Evolutionary conservation across 495 filamentous ascomycete species (phyloP).

Genomic region (Tuber brumale): DNA sequence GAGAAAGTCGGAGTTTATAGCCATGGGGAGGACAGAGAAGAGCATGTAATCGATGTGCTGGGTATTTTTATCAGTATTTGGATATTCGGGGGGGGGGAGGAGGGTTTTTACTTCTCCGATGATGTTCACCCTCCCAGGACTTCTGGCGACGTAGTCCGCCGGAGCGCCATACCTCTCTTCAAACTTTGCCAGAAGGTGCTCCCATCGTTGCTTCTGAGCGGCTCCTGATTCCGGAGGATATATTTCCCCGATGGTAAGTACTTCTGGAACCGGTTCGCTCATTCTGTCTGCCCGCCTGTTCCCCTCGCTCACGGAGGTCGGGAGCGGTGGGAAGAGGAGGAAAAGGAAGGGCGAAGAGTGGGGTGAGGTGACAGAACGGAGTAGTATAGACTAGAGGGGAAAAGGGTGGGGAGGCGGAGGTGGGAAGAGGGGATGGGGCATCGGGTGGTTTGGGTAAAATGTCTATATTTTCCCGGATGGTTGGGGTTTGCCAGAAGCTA

Average conservation of each 20-base stretch:
- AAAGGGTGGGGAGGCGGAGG: background rate
- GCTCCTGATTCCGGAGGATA: conserved; percentile 59
- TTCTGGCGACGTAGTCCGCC: conserved; percentile 78
- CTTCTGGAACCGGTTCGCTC: conserved; percentile 55
- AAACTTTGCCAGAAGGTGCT: conserved; percentile 64
- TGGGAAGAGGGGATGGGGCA: background rate
- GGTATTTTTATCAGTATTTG: conserved; percentile 10
- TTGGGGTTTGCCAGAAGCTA: background rate
- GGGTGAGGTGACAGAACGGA: background rate
- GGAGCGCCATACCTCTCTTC: conserved; percentile 60
- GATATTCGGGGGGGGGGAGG: conserved; percentile 3
- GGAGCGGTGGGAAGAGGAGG: background rate
- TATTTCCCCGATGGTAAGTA: conserved; percentile 57
- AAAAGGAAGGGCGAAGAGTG: background rate
- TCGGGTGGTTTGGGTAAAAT: background rate
- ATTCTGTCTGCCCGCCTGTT: conserved; percentile 47
- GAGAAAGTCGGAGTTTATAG: conserved; percentile 81
- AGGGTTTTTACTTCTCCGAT: conserved; percentile 64
- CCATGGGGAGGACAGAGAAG: conserved; percentile 93
- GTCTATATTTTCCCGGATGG: background rate
- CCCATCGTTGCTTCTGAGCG: conserved; percentile 61
- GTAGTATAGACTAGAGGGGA: background rate
- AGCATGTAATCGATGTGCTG: conserved; percentile 94
- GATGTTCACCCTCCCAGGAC: conserved; percentile 92
- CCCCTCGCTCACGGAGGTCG: background rate